Base-by-base conservation (phyloP, 164 flowering plant genomes). In the Umbellularia californica region DNA sequence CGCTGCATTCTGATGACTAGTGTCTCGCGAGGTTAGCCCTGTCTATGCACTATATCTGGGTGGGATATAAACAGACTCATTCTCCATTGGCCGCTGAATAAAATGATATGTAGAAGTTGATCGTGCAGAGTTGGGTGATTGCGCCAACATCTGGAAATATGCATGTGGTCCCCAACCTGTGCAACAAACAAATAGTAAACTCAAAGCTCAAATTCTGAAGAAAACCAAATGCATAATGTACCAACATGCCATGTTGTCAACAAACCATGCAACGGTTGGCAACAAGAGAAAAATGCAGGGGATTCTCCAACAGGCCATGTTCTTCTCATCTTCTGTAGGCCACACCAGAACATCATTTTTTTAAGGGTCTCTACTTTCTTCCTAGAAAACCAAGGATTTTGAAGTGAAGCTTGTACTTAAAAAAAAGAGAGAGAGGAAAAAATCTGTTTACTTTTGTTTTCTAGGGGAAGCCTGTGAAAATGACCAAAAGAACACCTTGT, bases 111-210 rank as follows among this genome's bases (percentile, higher is more conserved):
- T 58, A 12, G 63, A 69, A 19, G 65, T 27, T 50, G 76, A 60
- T 41, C 70, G 76, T 19, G 70, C 51, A 68, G 68, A 69, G 27
- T 68, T 22, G 28, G 78, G 71, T 12, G 82, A 76, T 70, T 85
- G 90, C 67, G 83, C 90, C 73, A 81, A 12, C 68, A 85, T 85
- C 28, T 75, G 81, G 75, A 91, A 89, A 78, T 88, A 91, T 62
- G 92, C 97, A 76, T 88, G 87, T 50, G 85, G 77, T 23, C 83
- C 83, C 83, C 86, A 84, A 68, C 86, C 84, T 82, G 50, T 69
- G 73, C 7, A 62, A 22, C 23, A 64, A 55, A 55, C n/a, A 20
- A 55, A 15, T 55, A 0, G 13, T 55, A 55, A 55, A 4, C 60
- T 55, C 19, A 58, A 58, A n/a, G 19, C 22, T 58, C 22, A 58